These are phyloP conservation scores for Scedosporium apiospermum DNA, from an alignment of 2,329 filamentous ascomycete species.

Conservation along the genomic window DNA sequence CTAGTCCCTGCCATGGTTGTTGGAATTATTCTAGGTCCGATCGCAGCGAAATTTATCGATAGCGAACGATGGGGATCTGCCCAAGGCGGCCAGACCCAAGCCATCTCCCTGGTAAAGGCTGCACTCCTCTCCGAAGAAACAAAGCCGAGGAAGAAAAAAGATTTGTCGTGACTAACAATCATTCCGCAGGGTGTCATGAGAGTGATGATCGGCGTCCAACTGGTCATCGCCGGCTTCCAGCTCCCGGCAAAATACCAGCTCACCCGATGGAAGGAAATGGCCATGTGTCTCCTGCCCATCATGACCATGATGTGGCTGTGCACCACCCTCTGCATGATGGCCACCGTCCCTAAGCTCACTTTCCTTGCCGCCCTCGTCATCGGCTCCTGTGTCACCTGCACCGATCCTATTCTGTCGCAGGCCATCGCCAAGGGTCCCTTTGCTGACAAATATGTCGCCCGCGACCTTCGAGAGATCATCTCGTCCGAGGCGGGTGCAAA, in stretches of 20 bases:
- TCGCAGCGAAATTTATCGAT: constrained; percentile 43
- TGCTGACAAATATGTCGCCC: constrained; percentile 50
- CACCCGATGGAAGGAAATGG: constrained; percentile 40
- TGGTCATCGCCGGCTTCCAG: constrained; percentile 55
- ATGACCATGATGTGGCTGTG: constrained; percentile 55
- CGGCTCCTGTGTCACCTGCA: constrained; percentile 51
- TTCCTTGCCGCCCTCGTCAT: constrained; percentile 46
- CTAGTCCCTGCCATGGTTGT: constrained; percentile 45
- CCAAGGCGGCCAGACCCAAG: constrained; percentile 17
- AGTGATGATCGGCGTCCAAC: constrained; percentile 53
- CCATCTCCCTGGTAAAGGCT: constrained; percentile 27
- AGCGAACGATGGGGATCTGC: constrained; percentile 29
- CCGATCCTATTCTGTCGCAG: constrained; percentile 53
- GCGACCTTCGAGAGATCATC: constrained; percentile 49
- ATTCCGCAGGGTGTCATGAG: constrained; percentile 29
- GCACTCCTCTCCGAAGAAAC: too few relatives aligned
- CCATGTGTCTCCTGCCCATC: constrained; percentile 45
- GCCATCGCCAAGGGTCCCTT: constrained; percentile 54
- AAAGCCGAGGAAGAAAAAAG: too few relatives aligned
- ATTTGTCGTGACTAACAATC: background rate
- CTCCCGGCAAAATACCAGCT: constrained; percentile 46
- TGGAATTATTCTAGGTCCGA: constrained; percentile 44
- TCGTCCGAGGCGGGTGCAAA: constrained; percentile 53
- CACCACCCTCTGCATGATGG: constrained; percentile 45
- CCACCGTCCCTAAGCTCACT: constrained; percentile 43